Evolutionary conservation across 73 alveolate genomes (phyloP).

Genomic region (Blepharisma japonicum): DNA sequence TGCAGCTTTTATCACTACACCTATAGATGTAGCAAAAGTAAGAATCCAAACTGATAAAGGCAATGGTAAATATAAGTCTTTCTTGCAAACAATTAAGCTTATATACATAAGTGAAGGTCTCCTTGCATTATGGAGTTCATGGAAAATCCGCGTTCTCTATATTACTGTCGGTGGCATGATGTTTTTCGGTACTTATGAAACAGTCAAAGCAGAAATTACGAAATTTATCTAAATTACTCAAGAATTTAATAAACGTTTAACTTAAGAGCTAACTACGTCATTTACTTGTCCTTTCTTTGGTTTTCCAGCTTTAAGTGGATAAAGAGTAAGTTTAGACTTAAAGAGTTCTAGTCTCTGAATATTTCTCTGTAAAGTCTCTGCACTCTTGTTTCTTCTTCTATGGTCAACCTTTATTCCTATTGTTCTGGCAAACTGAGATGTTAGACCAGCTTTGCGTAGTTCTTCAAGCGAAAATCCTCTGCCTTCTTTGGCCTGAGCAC

Average conservation of each 20-base stretch:
- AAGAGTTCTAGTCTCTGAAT: constrained; percentile 90
- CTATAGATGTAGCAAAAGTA: constrained; percentile 63
- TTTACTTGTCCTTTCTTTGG: constrained; percentile 86
- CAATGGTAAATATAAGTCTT: constrained; percentile 16
- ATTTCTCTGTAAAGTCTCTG: constrained; percentile 83
- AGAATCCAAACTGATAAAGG: constrained; percentile 42
- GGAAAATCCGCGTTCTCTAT: constrained; percentile 7
- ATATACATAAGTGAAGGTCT: constrained; percentile 11
- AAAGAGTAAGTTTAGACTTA: constrained; percentile 87
- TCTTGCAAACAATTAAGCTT: background rate
- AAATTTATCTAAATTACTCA: no score
- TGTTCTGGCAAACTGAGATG: constrained; percentile 89
- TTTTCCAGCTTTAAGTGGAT: constrained; percentile 90
- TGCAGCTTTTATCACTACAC: constrained; percentile 65
- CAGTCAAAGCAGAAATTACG: no score
- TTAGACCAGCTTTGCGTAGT: constrained; percentile 88
- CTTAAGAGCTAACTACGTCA: constrained; percentile 36
- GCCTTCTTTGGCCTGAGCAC: constrained; percentile 85
- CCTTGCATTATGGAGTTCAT: background rate
- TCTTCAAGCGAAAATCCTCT: constrained; percentile 95
- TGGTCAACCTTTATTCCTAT: constrained; percentile 98
- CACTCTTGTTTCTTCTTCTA: constrained; percentile 91
- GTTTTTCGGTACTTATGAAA: background rate
- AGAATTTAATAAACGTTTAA: background rate
- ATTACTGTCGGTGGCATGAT: constrained; percentile 29